Evolutionary conservation across 306 rosid species (phyloP), one percentile per base, ranked within the genome.

Genomic region (Trichosanthes cucumerina): DNA sequence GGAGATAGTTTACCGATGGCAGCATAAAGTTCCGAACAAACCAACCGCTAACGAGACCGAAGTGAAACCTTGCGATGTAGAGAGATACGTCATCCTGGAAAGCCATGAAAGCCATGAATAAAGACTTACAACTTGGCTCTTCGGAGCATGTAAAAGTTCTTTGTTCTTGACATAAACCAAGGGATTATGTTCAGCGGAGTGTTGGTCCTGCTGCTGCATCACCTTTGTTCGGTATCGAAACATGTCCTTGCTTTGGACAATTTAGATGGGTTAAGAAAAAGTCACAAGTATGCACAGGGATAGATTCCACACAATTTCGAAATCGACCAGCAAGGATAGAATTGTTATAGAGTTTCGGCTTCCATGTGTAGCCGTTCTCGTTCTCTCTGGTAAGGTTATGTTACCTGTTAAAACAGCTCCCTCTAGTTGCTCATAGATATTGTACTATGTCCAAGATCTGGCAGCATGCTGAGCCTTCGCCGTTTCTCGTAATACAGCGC

Each of bases 381-480:
- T 3, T 63, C 69, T 13, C 19, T 24, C 14, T 2, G 43, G 47
- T 36, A 36, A 65, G 72, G 73, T 64, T 21, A 58, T 0, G 16
- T 58, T 9, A 57, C 33, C 33, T 1, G 33, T 56, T 56, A 56
- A 9, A 56, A 21, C 24, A 34, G 71, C 23, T 64, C 44, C 26
- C 47, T 36, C 47, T 19, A 65, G 72, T 7, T 64, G 24, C 47
- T 65, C 54, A 44, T 21, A 12, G 50, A 70, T 70, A 41, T 21
- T 9, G 10, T 23, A 14, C 77, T 71, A 71, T 14, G 34, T 89
- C 89, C 88, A 68, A 47, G 90, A 88, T 81, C 88, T 88, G 80
- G 92, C 83, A 19, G 98, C 93, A 81, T 92, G 98, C 58, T 92
- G 95, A 49, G 97, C 88, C 89, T 88, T 92, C 7, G 97, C 98